Evolutionary conservation across 2,329 filamentous ascomycete genomes (phyloP), one percentile per base, ranked within the genome.

Genomic region (Reticulascus tulasneorum): DNA sequence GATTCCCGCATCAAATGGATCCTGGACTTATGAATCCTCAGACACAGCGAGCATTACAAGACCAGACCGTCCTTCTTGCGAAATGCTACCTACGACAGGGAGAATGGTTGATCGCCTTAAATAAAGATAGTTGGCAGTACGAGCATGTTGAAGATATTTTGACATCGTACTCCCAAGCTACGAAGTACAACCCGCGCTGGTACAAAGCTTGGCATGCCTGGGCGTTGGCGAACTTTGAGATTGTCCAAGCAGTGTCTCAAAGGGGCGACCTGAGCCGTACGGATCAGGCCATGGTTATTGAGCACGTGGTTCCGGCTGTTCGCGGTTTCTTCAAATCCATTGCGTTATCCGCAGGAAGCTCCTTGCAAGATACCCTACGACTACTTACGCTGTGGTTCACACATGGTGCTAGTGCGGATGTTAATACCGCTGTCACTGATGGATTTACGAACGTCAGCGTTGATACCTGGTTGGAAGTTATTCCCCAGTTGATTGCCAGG

Each of bases 201-300:
- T 98, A 98, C 69, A 99, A 98, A 64, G 93, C 94, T 7, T 99
- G 93, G 93, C 93, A 99, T 62, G 86, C 93, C 0, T 99, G 93
- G 91, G 94, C 93, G 9, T 65, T 98, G 45, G 91, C 93, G 35
- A 99, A 98, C 61, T 99, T 98, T 53, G 91, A 99, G 63, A 93
- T 98, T 38, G 90, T 97, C 23, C 94, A 93, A 50, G 80, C 84
- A 1, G 69, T 93, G 38, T 78, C 82, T 8, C 74, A 83, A 16
- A 75, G 80, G 38, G 56, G 53, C 48, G 40, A 45, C 64, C 29
- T 40, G 5, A 30, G 25, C 15, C 27, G 47, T 4, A 45, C 79
- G 24, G 84, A 84, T 38, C 77, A 81, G 24, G 74, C 75, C 32
- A 77, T 86, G 51, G 72, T 96, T 18, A 75, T 84, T 37, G 85